These are phyloP conservation scores for Diutina neorugosa DNA, from an alignment of 1,139 yeast species.

Conservation along the genomic window DNA sequence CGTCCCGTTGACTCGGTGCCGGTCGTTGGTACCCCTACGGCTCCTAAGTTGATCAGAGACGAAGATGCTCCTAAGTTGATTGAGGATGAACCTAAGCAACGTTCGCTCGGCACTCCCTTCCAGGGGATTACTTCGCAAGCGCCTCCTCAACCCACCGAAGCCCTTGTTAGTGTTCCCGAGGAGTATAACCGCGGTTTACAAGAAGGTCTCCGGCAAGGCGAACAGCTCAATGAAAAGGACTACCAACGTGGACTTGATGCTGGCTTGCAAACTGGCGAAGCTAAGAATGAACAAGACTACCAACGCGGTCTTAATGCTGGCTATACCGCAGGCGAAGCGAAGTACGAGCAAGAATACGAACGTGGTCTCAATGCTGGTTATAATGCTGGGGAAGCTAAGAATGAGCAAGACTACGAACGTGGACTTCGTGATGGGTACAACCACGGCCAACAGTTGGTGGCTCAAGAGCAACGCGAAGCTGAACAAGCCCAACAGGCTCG, in stretches of 20 bases:
- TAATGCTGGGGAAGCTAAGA: neutral
- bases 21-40: neutral
- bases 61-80: neutral
- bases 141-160: neutral
- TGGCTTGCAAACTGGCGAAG: neutral
- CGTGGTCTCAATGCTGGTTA: neutral
- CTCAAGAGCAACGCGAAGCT: neutral
- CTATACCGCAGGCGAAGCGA: neutral
- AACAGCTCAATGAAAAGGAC: neutral
- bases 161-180: neutral
- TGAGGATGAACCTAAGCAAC: neutral
- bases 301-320: neutral
- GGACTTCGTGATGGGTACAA: neutral
- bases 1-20: neutral
- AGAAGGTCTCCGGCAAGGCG: neutral
- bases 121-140: neutral
- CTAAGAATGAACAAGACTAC: neutral
- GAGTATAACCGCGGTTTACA: neutral
- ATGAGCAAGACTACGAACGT: neutral
- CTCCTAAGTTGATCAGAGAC: neutral
- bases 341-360: neutral
- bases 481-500: neutral
- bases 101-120: neutral
- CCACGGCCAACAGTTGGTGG: neutral
- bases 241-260: neutral